These are phyloP conservation scores for Mucor saturninus DNA, from an alignment of 371 early-diverging fungal genomes.

Conservation along the genomic window DNA sequence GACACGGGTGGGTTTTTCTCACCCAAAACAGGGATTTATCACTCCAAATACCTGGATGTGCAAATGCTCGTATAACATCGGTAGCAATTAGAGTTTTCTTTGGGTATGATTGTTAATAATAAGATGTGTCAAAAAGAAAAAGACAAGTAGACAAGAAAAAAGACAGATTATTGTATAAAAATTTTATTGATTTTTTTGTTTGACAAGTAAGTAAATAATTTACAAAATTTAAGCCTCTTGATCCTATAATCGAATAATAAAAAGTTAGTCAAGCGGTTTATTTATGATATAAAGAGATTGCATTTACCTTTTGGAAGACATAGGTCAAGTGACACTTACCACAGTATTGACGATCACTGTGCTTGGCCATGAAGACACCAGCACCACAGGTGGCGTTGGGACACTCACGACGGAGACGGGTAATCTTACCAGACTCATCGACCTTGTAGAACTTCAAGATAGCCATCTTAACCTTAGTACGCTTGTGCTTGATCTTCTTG, in stretches of 20 bases:
- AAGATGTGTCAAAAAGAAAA: no score
- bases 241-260: neutral
- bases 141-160: no score
- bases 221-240: slow-evolving; percentile 17
- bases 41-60: no score
- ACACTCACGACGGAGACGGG: slow-evolving; percentile 96
- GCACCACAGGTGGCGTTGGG: slow-evolving; percentile 93
- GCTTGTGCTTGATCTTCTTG: slow-evolving; percentile 98
- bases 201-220: neutral
- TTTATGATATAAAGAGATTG: neutral
- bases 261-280: neutral
- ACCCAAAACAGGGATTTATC: no score
- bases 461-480: slow-evolving; percentile 96
- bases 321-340: slow-evolving; percentile 69
- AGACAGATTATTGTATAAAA: no score
- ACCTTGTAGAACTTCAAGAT: slow-evolving; percentile 97
- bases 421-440: slow-evolving; percentile 93
- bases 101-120: no score
- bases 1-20: no score
- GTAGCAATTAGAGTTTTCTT: no score
- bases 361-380: slow-evolving; percentile 98
- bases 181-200: no score
- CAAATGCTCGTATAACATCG: no score
- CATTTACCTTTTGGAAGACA: slow-evolving; percentile 50
- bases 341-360: slow-evolving; percentile 95